phyloP scores from a whole-genome alignment of 306 rosid species.

The Inga laurina region DNA sequence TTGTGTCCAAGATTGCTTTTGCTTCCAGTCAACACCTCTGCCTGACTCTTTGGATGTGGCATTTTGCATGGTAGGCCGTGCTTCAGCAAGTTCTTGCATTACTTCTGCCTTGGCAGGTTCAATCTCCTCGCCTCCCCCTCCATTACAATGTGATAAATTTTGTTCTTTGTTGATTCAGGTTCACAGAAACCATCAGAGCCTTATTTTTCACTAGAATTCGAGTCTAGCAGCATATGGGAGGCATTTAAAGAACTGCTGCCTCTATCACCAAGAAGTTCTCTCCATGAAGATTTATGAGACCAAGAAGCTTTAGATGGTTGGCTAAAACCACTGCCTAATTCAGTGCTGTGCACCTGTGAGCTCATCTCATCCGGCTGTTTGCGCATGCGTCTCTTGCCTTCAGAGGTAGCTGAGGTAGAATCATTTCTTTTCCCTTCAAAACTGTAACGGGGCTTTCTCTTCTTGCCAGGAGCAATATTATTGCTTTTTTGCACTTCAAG shows the following conservation, averaged over 20 bases:
- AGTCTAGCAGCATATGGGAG: too few species aligned
- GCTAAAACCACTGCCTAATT: constrained; percentile 37
- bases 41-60: constrained; percentile 42
- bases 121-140: too few species aligned
- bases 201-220: too few species aligned
- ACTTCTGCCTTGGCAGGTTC: too few species aligned
- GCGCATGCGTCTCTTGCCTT: constrained; percentile 29
- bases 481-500: too few species aligned
- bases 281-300: constrained; percentile 56
- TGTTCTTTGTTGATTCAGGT: too few species aligned
- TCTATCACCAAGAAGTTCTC: too few species aligned
- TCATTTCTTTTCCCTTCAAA: constrained; percentile 33
- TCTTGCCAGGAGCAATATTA: too few species aligned
- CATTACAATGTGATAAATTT: too few species aligned
- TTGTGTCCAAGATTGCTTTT: constrained; percentile 83
- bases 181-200: too few species aligned
- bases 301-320: constrained; percentile 49
- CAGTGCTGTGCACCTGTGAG: constrained; percentile 35
- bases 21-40: constrained; percentile 76
- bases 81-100: too few species aligned
- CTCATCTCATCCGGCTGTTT: constrained; percentile 35
- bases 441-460: constrained; percentile 36
- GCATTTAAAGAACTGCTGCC: too few species aligned
- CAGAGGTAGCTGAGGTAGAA: constrained; percentile 33
- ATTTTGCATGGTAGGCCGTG: constrained; percentile 32